Evolutionary conservation across 2,329 filamentous ascomycete species (phyloP).

Genomic region (Hypoxylon sp.): DNA sequence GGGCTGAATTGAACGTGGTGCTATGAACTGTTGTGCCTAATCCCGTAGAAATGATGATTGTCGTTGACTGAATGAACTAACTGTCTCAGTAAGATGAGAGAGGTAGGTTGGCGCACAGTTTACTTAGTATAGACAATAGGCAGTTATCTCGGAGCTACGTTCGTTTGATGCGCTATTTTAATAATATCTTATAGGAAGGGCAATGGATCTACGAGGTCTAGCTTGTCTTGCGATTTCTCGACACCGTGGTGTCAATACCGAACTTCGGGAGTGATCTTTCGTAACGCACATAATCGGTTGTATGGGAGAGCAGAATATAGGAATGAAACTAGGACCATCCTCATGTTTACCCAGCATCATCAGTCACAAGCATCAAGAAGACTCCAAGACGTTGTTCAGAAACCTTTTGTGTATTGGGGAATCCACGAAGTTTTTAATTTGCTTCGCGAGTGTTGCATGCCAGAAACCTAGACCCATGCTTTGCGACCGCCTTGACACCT

Average conservation of each 20-base stretch:
- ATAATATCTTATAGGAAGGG: no score
- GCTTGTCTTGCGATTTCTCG: no score
- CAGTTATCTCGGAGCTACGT: no score
- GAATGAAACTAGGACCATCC: background rate
- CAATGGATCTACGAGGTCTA: no score
- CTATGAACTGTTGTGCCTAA: background rate
- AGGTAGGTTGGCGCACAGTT: no score
- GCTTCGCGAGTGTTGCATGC: slow-evolving; percentile 55
- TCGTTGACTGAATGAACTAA: background rate
- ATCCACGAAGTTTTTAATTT: slow-evolving; percentile 50
- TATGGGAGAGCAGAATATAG: no score
- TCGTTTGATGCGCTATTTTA: no score
- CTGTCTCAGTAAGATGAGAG: no score
- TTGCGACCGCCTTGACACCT: slow-evolving; percentile 58
- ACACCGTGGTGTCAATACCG: no score
- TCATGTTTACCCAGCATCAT: background rate
- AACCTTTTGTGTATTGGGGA: slow-evolving; percentile 52
- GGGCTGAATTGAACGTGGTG: background rate
- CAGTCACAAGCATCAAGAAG: slow-evolving; percentile 3
- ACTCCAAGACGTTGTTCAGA: slow-evolving; percentile 40
- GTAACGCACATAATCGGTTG: no score
- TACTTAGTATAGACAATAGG: background rate
- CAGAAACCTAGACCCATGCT: slow-evolving; percentile 57
- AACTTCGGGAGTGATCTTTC: background rate
- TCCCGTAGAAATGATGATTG: background rate